Evolutionary conservation across 2,329 filamentous ascomycete genomes (phyloP), one percentile per base, ranked within the genome.

Genomic region (Botrytis fragariae): DNA sequence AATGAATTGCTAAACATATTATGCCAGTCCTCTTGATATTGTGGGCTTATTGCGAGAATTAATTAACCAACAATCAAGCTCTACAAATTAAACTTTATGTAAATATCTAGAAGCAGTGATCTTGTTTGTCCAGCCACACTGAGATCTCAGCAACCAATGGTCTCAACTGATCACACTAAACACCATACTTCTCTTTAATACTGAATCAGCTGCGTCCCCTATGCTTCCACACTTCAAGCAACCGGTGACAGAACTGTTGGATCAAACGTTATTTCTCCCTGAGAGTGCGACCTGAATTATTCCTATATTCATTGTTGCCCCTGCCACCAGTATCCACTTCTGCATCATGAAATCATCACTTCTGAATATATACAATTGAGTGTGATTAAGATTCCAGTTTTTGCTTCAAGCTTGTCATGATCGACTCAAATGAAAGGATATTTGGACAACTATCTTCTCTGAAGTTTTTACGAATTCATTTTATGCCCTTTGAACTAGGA

Each of bases 101-200:
- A 1, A n/a, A 6, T 6, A 51, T 51, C 4, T n/a, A 51, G 10
- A 51, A 51, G 3, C 0, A 25, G 1, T 3, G 0, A 14, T n/a
- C 12, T 14, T 51, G 9, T 6, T n/a, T 51, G 25, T 51, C 4
- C 12, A 51, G 0, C 25, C 0, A n/a, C 5, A 4, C 1, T n/a
- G 4, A 1, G 4, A 51, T 14, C 2, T 51, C 10, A n/a, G 12
- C 10, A 51, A 10, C 10, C 10, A 14, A 7, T 0, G 4, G 4
- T 25, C 25, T 51, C 22, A n/a, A n/a, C 10, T n/a, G 4, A 51
- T 4, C 20, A 51, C 25, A 12, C 1, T 0, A 0, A 51, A 25
- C 45, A 25, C 20, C 20, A 0, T 51, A 10, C 0, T 25, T 51
- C 2, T 3, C 4, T 0, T 5, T 22, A 51, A 7, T 7, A 20